Conservation (phyloP, 768 basidiomycete species). For the Suillus tomentosus region DNA sequence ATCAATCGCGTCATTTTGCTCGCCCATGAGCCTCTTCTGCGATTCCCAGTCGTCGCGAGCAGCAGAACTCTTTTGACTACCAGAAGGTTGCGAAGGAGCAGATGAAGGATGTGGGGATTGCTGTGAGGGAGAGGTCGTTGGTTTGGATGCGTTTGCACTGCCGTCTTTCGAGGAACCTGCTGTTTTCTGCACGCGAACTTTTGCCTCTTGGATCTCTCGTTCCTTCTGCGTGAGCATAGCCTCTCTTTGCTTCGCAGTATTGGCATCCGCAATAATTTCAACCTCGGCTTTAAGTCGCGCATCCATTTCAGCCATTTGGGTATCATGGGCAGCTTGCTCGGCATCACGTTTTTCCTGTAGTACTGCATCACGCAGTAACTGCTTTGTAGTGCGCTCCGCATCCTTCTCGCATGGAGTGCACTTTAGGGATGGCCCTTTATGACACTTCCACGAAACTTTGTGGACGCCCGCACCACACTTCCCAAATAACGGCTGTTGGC, state of each 20-base stretch:
- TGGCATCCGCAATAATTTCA: slow-evolving; percentile 32
- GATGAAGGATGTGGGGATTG: not conserved
- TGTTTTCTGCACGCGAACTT: not conserved
- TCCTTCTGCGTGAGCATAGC: slow-evolving; percentile 41
- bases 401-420: slow-evolving; percentile 50
- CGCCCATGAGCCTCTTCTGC: slow-evolving; percentile 55
- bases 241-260: slow-evolving; percentile 35
- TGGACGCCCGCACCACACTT: slow-evolving; percentile 48
- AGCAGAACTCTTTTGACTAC: not conserved
- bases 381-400: slow-evolving; percentile 36
- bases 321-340: slow-evolving; percentile 41
- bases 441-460: slow-evolving; percentile 40
- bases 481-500: slow-evolving; percentile 35
- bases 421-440: slow-evolving; percentile 29
- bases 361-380: slow-evolving; percentile 37
- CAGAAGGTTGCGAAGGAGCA: not conserved
- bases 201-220: slow-evolving; percentile 40
- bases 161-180: slow-evolving; percentile 5
- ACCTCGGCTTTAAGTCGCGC: slow-evolving; percentile 35
- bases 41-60: slow-evolving; percentile 46
- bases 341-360: slow-evolving; percentile 43
- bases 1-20: slow-evolving; percentile 49
- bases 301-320: slow-evolving; percentile 41
- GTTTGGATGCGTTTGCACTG: not conserved
- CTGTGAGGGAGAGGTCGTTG: not conserved